These are phyloP conservation scores for Eucalyptus cloeziana DNA, from an alignment of 345 rosid genomes.

Conservation along the genomic window DNA sequence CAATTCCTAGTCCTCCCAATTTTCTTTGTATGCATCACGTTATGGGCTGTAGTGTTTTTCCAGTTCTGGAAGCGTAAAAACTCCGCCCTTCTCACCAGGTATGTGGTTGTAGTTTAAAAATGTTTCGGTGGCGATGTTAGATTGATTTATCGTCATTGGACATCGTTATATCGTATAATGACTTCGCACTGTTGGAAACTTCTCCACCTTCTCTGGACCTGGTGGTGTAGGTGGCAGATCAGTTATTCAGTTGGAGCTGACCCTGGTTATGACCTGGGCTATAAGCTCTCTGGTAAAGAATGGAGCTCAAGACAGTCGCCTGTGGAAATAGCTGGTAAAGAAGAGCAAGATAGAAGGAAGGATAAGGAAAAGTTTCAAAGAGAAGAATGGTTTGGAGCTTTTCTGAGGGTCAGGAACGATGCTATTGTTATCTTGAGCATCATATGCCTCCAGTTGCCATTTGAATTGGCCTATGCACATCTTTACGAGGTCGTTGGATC, in stretches of 20 bases:
- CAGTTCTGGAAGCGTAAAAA: slow-evolving; percentile 98
- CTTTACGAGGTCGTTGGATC: slow-evolving; percentile 56
- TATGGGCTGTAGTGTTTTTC: slow-evolving; percentile 88
- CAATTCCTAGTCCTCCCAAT: slow-evolving; percentile 62
- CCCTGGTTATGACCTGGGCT: slow-evolving; percentile 40
- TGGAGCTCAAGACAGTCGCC: slow-evolving; percentile 45
- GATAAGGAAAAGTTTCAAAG: slow-evolving; percentile 77
- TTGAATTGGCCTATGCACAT: slow-evolving; percentile 94
- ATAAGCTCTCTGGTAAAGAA: slow-evolving; percentile 27
- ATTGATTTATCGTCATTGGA: background rate
- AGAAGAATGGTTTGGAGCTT: slow-evolving; percentile 78
- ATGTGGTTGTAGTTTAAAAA: background rate
- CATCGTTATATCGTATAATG: background rate
- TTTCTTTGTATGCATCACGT: slow-evolving; percentile 52
- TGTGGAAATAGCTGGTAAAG: slow-evolving; percentile 21
- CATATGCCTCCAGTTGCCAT: slow-evolving; percentile 94
- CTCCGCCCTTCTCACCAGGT: slow-evolving; percentile 70
- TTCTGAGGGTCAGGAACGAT: slow-evolving; percentile 74
- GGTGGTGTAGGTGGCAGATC: slow-evolving; percentile 62
- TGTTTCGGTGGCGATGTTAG: background rate
- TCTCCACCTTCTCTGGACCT: background rate
- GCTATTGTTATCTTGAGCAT: slow-evolving; percentile 51
- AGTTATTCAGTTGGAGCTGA: slow-evolving; percentile 43
- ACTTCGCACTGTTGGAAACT: background rate
- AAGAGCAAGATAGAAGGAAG: slow-evolving; percentile 31